phyloP scores from a whole-genome alignment of 371 early-diverging fungal species.

The Rhizopus microsporus region DNA sequence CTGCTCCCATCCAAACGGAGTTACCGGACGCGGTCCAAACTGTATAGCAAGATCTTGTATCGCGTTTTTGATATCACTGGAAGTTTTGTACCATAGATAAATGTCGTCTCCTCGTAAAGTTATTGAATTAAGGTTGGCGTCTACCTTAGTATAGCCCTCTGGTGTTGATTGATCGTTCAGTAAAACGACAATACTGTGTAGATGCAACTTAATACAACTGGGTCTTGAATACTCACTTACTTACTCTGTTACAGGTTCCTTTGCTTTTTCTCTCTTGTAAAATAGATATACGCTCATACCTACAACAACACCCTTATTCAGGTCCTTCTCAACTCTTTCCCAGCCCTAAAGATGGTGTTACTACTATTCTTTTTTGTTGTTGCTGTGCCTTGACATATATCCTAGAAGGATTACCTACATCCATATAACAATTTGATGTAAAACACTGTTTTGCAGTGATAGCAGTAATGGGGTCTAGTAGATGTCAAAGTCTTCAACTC shows the following conservation, averaged over 20 bases:
- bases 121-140: conserved; percentile 34
- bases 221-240: not conserved
- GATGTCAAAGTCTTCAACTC: conserved; percentile 1
- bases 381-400: too few relatives aligned
- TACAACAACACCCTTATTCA: conserved; percentile 42
- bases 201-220: not conserved
- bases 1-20: conserved; percentile 38
- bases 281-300: conserved; percentile 53
- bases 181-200: conserved; percentile 30
- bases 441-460: conserved; percentile 55
- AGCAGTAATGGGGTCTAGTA: conserved; percentile 50
- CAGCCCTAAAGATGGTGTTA: conserved; percentile 22
- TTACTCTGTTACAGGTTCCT: conserved; percentile 43
- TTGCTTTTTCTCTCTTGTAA: conserved; percentile 21
- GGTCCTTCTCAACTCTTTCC: conserved; percentile 35
- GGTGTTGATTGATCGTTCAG: conserved; percentile 42
- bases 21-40: conserved; percentile 29
- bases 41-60: conserved; percentile 38
- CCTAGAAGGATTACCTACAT: conserved; percentile 33
- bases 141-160: conserved; percentile 39
- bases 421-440: conserved; percentile 47
- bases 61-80: conserved; percentile 16
- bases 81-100: conserved; percentile 34
- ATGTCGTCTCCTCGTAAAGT: conserved; percentile 42
- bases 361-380: not conserved